Evolutionary conservation across 2,329 filamentous ascomycete genomes (phyloP).

Genomic region (Thelonectria discophora): DNA sequence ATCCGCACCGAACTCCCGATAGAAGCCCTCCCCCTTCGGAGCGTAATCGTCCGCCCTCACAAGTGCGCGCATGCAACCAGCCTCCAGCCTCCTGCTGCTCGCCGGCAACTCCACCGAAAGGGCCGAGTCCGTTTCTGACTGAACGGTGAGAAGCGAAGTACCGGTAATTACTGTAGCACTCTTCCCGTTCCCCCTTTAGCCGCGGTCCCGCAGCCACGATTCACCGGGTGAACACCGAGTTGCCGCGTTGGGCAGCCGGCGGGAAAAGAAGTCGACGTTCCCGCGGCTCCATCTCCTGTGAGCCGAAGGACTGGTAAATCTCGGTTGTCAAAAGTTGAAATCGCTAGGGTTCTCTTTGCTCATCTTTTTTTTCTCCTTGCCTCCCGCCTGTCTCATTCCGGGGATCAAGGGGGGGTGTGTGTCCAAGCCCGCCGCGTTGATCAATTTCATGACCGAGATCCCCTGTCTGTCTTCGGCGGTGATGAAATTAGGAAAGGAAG

Average conservation of each 20-base stretch:
- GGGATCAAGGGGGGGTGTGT: neutral
- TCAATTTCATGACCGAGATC: neutral
- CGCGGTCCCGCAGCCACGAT: neutral
- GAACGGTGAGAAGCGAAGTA: neutral
- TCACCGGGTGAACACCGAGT: neutral
- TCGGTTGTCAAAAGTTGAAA: neutral
- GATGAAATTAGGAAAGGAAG: neutral
- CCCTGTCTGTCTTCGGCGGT: neutral
- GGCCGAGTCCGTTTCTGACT: neutral
- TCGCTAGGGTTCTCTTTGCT: neutral
- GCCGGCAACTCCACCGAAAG: neutral
- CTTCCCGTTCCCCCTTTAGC: neutral
- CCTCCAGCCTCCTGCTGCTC: neutral
- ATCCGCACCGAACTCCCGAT: neutral
- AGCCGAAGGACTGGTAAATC: constrained; percentile 5
- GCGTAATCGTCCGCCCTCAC: neutral
- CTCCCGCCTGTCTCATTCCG: too few relatives aligned
- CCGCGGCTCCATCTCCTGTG: constrained; percentile 1
- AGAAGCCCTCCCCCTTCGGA: neutral
- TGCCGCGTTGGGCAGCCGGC: neutral
- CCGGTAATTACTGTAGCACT: neutral
- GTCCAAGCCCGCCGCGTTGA: too few relatives aligned
- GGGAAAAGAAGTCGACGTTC: neutral
- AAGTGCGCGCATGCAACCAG: neutral
- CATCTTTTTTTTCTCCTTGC: neutral